A percentile compares a stretch with the other conserved stretches of the same genome.
phyloP scores from a whole-genome alignment of 352 stramenopile species.

The Phytophthora quininea region DNA sequence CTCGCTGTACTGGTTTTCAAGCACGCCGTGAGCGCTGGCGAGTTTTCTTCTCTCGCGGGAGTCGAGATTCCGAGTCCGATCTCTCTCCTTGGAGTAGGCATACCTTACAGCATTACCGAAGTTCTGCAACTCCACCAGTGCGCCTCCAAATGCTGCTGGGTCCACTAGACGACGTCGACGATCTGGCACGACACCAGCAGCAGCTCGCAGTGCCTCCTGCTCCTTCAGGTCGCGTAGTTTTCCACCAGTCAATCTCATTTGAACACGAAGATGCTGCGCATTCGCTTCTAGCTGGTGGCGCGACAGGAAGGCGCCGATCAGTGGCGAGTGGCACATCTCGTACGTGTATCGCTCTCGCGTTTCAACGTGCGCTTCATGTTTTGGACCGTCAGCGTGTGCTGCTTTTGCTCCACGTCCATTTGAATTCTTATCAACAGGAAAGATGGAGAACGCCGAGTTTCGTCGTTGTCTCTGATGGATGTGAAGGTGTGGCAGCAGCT shows the following conservation, averaged over 20 bases:
- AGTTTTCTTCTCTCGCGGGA: constrained; percentile 38
- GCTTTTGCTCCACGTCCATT: neutral
- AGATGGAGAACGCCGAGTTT: constrained; percentile 32
- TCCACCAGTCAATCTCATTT: constrained; percentile 63
- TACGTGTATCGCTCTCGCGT: constrained; percentile 60
- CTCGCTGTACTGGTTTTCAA: constrained; percentile 50
- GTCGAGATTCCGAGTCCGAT: constrained; percentile 41
- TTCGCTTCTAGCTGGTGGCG: constrained; percentile 60
- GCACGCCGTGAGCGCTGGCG: constrained; percentile 35
- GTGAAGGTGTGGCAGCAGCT: constrained; percentile 19
- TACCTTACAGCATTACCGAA: constrained; percentile 60
- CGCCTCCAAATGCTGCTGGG: constrained; percentile 52
- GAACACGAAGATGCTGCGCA: constrained; percentile 47
- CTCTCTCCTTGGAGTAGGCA: constrained; percentile 50
- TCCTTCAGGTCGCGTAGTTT: constrained; percentile 49
- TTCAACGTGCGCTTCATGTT: constrained; percentile 34
- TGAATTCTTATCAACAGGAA: constrained; percentile 6
- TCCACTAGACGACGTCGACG: constrained; percentile 54
- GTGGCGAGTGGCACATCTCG: constrained; percentile 70
- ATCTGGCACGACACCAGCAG: constrained; percentile 32
- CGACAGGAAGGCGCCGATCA: constrained; percentile 62
- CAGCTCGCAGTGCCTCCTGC: constrained; percentile 55
- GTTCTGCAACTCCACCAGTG: constrained; percentile 57
- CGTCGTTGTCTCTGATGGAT: constrained; percentile 10
- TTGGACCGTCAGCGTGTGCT: neutral